Evolutionary conservation across 768 basidiomycete genomes (phyloP), one percentile per base, ranked within the genome.

Genomic region (Rhodotorula toruloides): DNA sequence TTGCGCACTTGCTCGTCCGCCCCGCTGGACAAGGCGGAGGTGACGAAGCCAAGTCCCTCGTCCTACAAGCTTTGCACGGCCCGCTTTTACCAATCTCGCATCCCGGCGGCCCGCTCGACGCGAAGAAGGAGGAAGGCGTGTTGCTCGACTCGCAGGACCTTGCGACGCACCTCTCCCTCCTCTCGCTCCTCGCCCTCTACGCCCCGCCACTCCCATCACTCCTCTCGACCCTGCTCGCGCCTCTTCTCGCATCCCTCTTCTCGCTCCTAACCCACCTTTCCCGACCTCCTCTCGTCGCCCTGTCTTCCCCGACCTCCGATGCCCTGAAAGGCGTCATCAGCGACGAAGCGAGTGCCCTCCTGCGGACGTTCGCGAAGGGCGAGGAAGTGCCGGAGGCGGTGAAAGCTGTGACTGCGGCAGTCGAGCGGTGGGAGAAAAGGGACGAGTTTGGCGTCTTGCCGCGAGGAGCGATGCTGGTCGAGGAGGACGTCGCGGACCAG

Each of bases 281-380:
- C 12, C 75, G 91, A 14, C 85, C 86, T 2, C 88, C 89, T 1
- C 83, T 93, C 40, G 70, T 87, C 77, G 76, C 80, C 3, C 72
- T 87, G 17, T 84, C 81, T 67, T 85, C 86, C 71, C 80, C 82
- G 4, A 77, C 89, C 5, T 80, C 8, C 61, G 71, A 1, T 36
- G 71, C 9, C 76, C 91, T 27, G 79, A 82, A 56, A 79, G 80
- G 1, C 78, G 39, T 93, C 6, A n/a, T 40, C 34, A 77, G 89
- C 5, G 81, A 85, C 10, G 88, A 91, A 70, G 84, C 86, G 10
- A 89, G 78, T 27, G 85, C 84, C 14, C 74, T 91, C 21, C 76
- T 93, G 29, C 75, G 80, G 8, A 86, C 87, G 0, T 94, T 90
- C 91, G 90, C 84, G 0, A 83, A 87, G 64, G 82, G 86, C 19